Conservation (phyloP, 2,329 filamentous ascomycete species). For the Fusarium avenaceum region DNA sequence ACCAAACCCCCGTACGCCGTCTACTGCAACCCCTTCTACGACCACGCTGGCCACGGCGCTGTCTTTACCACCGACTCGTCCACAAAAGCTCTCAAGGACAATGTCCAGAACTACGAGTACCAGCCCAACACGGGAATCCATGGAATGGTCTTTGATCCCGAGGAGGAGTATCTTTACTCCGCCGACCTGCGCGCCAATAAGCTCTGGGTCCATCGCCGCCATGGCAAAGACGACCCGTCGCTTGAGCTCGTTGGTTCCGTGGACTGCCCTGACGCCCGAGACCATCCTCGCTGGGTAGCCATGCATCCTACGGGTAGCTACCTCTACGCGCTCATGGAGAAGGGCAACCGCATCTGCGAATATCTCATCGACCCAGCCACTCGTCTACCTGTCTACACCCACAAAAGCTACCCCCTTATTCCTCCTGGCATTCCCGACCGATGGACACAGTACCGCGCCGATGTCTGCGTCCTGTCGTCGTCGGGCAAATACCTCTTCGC, state of each 20-base stretch:
- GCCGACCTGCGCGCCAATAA: constrained; percentile 83
- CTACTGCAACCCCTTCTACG: constrained; percentile 93
- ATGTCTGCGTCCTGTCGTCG: constrained; percentile 81
- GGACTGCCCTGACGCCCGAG: constrained; percentile 76
- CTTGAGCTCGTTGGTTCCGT: constrained; percentile 79
- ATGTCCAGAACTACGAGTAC: constrained; percentile 81
- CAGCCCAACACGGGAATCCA: constrained; percentile 79
- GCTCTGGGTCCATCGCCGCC: constrained; percentile 87
- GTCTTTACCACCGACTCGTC: constrained; percentile 73
- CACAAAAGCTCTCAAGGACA: constrained; percentile 70
- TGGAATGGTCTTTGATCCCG: constrained; percentile 84
- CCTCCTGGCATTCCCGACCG: constrained; percentile 74
- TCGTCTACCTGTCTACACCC: constrained; percentile 82
- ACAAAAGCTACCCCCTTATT: constrained; percentile 81
- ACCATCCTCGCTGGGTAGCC: constrained; percentile 91
- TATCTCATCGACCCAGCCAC: constrained; percentile 83
- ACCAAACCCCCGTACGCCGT: constrained; percentile 82
- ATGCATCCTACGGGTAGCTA: constrained; percentile 83
- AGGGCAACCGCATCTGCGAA: constrained; percentile 85
- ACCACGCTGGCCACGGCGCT: constrained; percentile 84
- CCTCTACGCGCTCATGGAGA: constrained; percentile 90
- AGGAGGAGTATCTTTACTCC: constrained; percentile 81
- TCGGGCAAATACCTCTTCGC: constrained; percentile 85
- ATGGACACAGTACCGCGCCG: constrained; percentile 80
- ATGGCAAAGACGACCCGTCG: constrained; percentile 51